Evolutionary conservation across 1,284 basidiomycete genomes (phyloP).

Genomic region (Fistulina hepatica): DNA sequence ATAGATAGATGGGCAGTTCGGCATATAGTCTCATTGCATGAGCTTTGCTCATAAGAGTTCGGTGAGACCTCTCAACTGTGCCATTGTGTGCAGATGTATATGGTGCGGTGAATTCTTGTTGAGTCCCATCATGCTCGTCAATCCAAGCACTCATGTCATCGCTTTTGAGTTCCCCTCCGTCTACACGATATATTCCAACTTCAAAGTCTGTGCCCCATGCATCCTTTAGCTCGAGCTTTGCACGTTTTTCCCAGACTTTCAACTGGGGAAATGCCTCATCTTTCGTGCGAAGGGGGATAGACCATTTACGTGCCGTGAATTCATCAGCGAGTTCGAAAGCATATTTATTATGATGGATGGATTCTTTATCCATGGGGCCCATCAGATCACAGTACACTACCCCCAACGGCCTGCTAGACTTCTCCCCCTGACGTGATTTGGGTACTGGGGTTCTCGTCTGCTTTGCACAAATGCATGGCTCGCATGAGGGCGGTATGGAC

Average conservation of each 20-base stretch:
- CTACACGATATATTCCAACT: conserved; percentile 12
- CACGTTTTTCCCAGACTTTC: conserved; percentile 16
- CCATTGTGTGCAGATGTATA: conserved; percentile 21
- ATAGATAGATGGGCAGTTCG: conserved; percentile 15
- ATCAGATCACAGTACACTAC: conserved; percentile 25
- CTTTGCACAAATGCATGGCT: conserved; percentile 16
- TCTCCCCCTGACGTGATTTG: conserved; percentile 9
- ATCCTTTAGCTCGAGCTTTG: conserved; percentile 15
- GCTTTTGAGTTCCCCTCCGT: conserved; percentile 26
- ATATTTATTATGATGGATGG: conserved; percentile 21
- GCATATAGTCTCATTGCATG: conserved; percentile 18
- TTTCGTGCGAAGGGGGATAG: conserved; percentile 21
- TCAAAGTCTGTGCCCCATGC: conserved; percentile 6
- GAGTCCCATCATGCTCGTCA: conserved; percentile 8
- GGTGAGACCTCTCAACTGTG: conserved; percentile 18
- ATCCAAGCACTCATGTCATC: conserved; percentile 17
- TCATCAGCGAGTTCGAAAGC: conserved; percentile 28
- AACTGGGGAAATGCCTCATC: conserved; percentile 15
- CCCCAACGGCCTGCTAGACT: conserved; percentile 19
- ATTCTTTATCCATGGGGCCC: conserved; percentile 18
- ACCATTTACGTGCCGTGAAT: conserved; percentile 19
- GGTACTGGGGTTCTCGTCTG: conserved; percentile 9
- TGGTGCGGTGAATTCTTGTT: conserved; percentile 14
- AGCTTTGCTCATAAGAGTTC: conserved; percentile 18
- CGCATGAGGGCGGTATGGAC: conserved; percentile 16